Conservation (phyloP, 495 filamentous ascomycete genomes). For the Neurospora intermedia region DNA sequence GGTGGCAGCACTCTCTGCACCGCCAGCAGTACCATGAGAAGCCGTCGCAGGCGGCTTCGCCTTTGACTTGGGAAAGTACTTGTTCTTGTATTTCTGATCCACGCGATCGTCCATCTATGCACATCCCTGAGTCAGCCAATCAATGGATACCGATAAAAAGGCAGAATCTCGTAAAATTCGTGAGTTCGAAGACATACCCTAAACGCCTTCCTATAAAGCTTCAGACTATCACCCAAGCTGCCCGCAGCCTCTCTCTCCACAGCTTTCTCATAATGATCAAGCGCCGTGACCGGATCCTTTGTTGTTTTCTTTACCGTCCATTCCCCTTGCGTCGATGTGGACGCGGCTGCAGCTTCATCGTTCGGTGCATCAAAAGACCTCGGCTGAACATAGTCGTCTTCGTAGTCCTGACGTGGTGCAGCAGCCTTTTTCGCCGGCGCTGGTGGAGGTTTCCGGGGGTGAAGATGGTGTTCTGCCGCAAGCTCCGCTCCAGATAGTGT, state of each 20-base stretch:
- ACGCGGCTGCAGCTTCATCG: constrained; percentile 1
- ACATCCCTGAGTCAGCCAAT: constrained; percentile 10
- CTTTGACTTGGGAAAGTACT: constrained; percentile 65
- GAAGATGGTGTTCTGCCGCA: constrained; percentile 1
- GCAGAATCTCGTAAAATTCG: background rate
- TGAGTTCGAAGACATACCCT: constrained; percentile 38
- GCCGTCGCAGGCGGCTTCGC: constrained; percentile 25
- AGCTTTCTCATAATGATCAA: constrained; percentile 89
- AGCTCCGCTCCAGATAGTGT: constrained; percentile 1
- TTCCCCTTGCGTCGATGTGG: constrained; percentile 4
- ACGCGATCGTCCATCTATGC: constrained; percentile 68
- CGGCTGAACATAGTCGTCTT: constrained; percentile 30
- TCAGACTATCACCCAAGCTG: constrained; percentile 79
- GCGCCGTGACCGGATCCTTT: constrained; percentile 59
- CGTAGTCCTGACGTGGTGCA: background rate
- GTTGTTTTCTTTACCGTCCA: constrained; percentile 7
- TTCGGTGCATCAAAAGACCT: constrained; percentile 27
- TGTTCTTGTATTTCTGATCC: constrained; percentile 76
- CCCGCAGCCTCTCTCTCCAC: constrained; percentile 81
- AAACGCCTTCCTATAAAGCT: constrained; percentile 83
- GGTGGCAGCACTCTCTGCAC: background rate
- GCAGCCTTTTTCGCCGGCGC: constrained; percentile 8
- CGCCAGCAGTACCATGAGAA: background rate
- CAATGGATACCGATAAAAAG: constrained; percentile 3
- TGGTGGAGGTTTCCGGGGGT: constrained; percentile 7